Evolutionary conservation across 1,139 yeast genomes (phyloP), one percentile per base, ranked within the genome.

Genomic region (Lipomyces yarrowii): DNA sequence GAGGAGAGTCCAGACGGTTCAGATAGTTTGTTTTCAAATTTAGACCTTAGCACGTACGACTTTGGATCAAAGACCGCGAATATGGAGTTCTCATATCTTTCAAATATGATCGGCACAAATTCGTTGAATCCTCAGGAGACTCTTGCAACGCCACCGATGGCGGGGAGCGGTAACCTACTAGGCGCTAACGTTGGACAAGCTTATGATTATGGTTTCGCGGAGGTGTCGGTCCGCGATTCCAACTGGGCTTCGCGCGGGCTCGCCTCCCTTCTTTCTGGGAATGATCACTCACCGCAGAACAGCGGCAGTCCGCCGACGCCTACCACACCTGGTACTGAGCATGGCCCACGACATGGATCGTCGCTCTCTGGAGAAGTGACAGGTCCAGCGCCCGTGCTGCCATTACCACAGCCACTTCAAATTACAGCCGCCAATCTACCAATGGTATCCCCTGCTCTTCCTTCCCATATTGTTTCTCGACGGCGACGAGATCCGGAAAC

Each of bases 31-130:
- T 67, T 67, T 56, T 23, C 69, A 2, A 65, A 62, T 21, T 57
- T 67, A 26, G 63, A 62, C 33, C 57, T 67, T 18, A 53, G 61
- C 33, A 33, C 66, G 10, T 65, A 65, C 56, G 68, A 67, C 42
- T 88, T 91, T 73, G 80, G 90, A 66, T 90, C 96, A 0, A 81
- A 87, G 54, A 94, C 97, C 0, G 96, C 96, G 0, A 91, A 90
- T 73, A 80, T 89, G 69, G 97, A 91, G 73, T 91, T 91, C 74
- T 84, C 93, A 2, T 87, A 91, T 5, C 78, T 91, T 46, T 88
- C 94, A 2, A 87, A 84, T 69, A 90, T 91, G 67, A 82, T 90
- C 57, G 87, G 71, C 18, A 71, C 72, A 21, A 68, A 63, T 32
- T 61, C 65, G 4, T 63, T 60, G 10, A 60, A 65, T 23, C 61